Conservation (phyloP, 2,329 filamentous ascomycete genomes). For the Cyanodermella asteris region DNA sequence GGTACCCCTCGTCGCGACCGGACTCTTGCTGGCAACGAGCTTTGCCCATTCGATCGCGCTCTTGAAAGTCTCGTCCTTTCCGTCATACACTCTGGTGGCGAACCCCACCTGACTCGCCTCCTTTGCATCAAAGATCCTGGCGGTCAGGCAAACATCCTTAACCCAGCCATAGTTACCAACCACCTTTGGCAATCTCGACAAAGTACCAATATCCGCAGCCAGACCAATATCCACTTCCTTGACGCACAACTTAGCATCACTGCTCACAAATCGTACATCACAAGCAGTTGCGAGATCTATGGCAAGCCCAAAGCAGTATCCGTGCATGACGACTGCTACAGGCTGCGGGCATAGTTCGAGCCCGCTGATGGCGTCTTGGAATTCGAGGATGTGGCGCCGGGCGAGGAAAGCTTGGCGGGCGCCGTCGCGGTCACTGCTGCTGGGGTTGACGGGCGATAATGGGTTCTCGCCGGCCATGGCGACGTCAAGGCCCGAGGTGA, state of each 20-base stretch:
- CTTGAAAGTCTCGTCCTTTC: slow-evolving; percentile 39
- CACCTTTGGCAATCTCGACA: slow-evolving; percentile 24
- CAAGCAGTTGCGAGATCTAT: slow-evolving; percentile 36
- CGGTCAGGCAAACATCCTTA: slow-evolving; percentile 25
- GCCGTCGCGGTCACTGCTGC: slow-evolving; percentile 24
- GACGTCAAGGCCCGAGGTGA: slow-evolving; percentile 72
- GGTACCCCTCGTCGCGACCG: slow-evolving; percentile 67
- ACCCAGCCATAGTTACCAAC: slow-evolving; percentile 24
- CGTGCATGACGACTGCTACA: slow-evolving; percentile 64
- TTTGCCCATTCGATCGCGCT: slow-evolving; percentile 41
- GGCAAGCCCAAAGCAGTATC: slow-evolving; percentile 53
- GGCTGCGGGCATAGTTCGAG: slow-evolving; percentile 83
- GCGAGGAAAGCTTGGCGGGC: slow-evolving; percentile 41
- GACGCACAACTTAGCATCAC: slow-evolving; percentile 18
- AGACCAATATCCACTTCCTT: slow-evolving; percentile 29
- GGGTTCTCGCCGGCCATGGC: slow-evolving; percentile 37
- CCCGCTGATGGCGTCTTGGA: slow-evolving; percentile 56
- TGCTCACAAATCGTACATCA: slow-evolving; percentile 20
- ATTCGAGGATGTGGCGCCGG: slow-evolving; percentile 50
- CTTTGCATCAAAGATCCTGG: slow-evolving; percentile 20
- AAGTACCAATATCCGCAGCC: slow-evolving; percentile 25
- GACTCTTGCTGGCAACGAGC: slow-evolving; percentile 58
- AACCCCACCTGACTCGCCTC: slow-evolving; percentile 23
- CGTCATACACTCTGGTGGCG: slow-evolving; percentile 29
- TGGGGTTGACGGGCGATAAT: slow-evolving; percentile 16